Percentiles rank a stretch among this genome's conserved stretches.
Evolutionary conservation across 257 asterid species (phyloP).

Genomic region (Solanum pimpinellifolium): DNA sequence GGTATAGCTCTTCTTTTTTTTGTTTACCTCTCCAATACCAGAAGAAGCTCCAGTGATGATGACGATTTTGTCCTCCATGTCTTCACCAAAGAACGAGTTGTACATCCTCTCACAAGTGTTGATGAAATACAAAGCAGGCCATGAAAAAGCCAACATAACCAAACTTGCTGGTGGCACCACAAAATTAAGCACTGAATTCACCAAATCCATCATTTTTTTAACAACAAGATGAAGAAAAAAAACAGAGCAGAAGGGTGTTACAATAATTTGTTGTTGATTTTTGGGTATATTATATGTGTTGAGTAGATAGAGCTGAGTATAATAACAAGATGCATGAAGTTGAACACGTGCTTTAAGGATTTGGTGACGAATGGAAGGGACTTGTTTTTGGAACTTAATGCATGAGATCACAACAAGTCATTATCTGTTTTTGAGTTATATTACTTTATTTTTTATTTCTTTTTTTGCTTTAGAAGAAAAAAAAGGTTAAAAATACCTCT

Average conservation of each 20-base stretch:
- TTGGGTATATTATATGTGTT: not conserved
- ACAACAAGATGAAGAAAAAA: not conserved
- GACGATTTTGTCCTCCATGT: slow-evolving; percentile 62
- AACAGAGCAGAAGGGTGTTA: not conserved
- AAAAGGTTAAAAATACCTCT: not conserved
- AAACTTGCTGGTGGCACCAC: slow-evolving; percentile 84
- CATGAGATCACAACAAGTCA: not conserved
- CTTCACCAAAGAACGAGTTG: slow-evolving; percentile 28
- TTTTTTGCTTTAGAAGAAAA: too few species aligned
- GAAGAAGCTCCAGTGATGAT: slow-evolving; percentile 93
- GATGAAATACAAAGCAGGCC: slow-evolving; percentile 79
- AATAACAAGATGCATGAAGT: not conserved
- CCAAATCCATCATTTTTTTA: slow-evolving; percentile 23
- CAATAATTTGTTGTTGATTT: not conserved
- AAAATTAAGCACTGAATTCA: slow-evolving; percentile 40
- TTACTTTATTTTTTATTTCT: not conserved
- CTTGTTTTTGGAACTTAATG: not conserved
- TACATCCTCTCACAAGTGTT: slow-evolving; percentile 59
- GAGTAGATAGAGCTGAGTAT: not conserved
- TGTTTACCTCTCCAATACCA: slow-evolving; percentile 81
- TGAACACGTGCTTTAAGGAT: not conserved
- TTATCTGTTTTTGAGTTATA: not conserved
- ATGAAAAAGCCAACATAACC: slow-evolving; percentile 72
- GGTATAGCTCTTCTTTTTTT: too few species aligned
- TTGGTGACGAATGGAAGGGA: not conserved